A percentile compares a stretch with the other conserved stretches of the same genome.
These are phyloP conservation scores for Lachnellula hyalina DNA, from an alignment of 2,329 filamentous ascomycete genomes.

Conservation along the genomic window DNA sequence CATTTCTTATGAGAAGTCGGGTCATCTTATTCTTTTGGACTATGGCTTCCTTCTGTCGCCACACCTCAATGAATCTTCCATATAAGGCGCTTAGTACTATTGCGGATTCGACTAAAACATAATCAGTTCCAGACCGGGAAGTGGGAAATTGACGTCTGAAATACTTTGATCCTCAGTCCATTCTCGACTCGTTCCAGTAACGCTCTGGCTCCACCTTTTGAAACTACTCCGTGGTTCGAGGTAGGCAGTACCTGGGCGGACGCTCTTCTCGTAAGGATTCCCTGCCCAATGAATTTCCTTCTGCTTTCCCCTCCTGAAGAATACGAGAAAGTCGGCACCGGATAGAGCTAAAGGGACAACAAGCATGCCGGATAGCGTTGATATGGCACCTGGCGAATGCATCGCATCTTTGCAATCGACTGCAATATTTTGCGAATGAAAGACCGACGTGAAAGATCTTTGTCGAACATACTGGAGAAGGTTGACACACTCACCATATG, in stretches of 20 bases:
- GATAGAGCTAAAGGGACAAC: slow-evolving; percentile 17
- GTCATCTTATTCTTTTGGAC: slow-evolving; percentile 20
- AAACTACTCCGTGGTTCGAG: slow-evolving; percentile 20
- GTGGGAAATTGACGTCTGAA: background rate
- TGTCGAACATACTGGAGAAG: slow-evolving; percentile 18
- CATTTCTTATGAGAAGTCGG: slow-evolving; percentile 46
- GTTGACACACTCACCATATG: slow-evolving; percentile 18
- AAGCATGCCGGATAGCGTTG: slow-evolving; percentile 16
- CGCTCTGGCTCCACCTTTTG: slow-evolving; percentile 18
- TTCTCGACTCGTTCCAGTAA: slow-evolving; percentile 17
- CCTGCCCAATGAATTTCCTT: slow-evolving; percentile 22
- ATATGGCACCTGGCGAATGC: background rate
- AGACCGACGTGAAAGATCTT: slow-evolving; percentile 8
- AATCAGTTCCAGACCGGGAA: background rate
- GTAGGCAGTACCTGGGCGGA: slow-evolving; percentile 8
- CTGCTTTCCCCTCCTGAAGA: slow-evolving; percentile 18
- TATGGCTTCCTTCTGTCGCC: slow-evolving; percentile 19
- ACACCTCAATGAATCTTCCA: slow-evolving; percentile 22
- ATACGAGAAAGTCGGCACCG: slow-evolving; percentile 20
- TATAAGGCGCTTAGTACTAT: slow-evolving; percentile 19
- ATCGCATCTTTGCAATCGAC: slow-evolving; percentile 16
- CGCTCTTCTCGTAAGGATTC: slow-evolving; percentile 19
- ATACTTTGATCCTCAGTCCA: slow-evolving; percentile 23
- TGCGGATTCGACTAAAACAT: slow-evolving; percentile 15
- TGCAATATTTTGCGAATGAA: slow-evolving; percentile 13